Evolutionary conservation across 805 yeast species (phyloP).

Genomic region (Candida ipomoeae): DNA sequence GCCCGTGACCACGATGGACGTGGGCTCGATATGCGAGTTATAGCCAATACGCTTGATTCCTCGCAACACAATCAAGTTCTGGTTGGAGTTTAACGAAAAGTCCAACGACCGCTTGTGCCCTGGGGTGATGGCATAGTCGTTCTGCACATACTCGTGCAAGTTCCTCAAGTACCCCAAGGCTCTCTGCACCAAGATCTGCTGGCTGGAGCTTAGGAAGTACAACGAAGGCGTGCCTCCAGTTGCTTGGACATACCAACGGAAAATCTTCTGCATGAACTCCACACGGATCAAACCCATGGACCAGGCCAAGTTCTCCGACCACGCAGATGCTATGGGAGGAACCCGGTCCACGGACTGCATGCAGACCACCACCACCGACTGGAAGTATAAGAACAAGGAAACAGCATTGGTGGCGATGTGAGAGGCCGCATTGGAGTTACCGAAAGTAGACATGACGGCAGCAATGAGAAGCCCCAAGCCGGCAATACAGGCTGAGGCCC

Average conservation of each 20-base stretch:
- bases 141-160: conserved; percentile 20
- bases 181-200: conserved; percentile 73
- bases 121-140: conserved; percentile 8
- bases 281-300: conserved; percentile 86
- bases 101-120: conserved; percentile 28
- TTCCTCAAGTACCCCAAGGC: conserved; percentile 34
- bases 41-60: conserved; percentile 86
- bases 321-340: conserved; percentile 89
- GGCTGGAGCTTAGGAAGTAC: conserved; percentile 56
- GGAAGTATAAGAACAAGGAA: conserved; percentile 82
- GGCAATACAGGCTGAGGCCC: conserved; percentile 91
- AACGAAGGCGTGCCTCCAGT: conserved; percentile 86
- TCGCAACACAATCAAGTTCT: conserved; percentile 62
- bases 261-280: conserved; percentile 76
- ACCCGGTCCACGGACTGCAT: conserved; percentile 83
- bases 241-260: conserved; percentile 79
- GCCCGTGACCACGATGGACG: conserved; percentile 81
- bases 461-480: conserved; percentile 83
- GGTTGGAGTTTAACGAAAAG: conserved; percentile 46
- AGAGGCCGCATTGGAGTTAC: conserved; percentile 85
- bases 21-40: conserved; percentile 71
- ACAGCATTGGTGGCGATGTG: conserved; percentile 84
- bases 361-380: conserved; percentile 75
- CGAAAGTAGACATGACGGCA: conserved; percentile 78
- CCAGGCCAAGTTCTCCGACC: conserved; percentile 93